Conservation (phyloP, 768 basidiomycete genomes). For the Cyclocybe cylindracea region DNA sequence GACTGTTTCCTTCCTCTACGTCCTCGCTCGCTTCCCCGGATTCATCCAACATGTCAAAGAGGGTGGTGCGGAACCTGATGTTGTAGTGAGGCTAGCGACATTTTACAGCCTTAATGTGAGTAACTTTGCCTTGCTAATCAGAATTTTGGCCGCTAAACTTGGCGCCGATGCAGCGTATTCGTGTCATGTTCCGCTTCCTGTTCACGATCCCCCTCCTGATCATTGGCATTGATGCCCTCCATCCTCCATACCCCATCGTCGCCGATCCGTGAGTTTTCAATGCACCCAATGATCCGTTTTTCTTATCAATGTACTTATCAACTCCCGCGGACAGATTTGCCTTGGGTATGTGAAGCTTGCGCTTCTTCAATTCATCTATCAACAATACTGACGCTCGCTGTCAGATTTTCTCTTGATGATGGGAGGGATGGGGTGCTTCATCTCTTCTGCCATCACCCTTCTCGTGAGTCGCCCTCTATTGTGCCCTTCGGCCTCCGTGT, state of each 20-base stretch:
- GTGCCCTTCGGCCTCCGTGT: background rate
- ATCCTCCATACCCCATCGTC: conserved; percentile 50
- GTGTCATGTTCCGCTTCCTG: conserved; percentile 75
- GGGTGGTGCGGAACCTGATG: conserved; percentile 73
- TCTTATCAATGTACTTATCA: background rate
- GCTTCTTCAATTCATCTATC: background rate
- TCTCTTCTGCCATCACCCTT: conserved; percentile 82
- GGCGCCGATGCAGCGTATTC: conserved; percentile 49
- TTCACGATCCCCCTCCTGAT: conserved; percentile 71
- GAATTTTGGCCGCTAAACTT: conserved; percentile 3
- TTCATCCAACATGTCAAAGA: conserved; percentile 72
- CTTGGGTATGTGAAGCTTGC: conserved; percentile 42
- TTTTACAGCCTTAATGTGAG: conserved; percentile 80
- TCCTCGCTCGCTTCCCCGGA: conserved; percentile 59
- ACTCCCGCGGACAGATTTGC: conserved; percentile 47
- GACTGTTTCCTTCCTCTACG: conserved; percentile 68
- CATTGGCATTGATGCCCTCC: conserved; percentile 67
- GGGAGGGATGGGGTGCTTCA: conserved; percentile 72
- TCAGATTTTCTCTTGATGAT: conserved; percentile 75
- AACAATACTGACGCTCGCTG: conserved; percentile 17
- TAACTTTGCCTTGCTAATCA: background rate
- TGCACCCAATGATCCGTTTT: background rate
- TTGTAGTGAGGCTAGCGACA: conserved; percentile 68
- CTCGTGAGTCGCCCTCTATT: conserved; percentile 53
- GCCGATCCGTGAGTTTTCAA: conserved; percentile 50